Evolutionary conservation across 441 rosid species (phyloP).

Genomic region (Geranium incanum): DNA sequence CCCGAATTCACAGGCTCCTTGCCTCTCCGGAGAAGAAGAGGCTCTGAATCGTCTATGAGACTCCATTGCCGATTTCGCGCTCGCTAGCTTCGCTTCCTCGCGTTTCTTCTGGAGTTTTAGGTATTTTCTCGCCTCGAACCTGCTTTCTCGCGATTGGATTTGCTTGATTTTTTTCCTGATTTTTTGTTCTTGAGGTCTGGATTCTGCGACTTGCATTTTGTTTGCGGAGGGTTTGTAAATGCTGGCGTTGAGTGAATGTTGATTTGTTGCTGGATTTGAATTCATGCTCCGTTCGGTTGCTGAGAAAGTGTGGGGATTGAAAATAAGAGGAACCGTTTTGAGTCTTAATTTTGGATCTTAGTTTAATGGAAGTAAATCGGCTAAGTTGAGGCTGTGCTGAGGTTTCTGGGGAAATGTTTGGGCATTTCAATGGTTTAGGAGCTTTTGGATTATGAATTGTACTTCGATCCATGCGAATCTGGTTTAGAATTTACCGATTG

Average conservation of each 20-base stretch:
- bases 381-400: neutral
- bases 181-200: slow-evolving; percentile 1
- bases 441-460: neutral
- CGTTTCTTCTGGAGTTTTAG: neutral
- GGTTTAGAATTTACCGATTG: neutral
- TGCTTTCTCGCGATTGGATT: neutral
- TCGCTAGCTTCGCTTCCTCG: neutral
- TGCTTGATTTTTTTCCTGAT: neutral
- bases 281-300: slow-evolving; percentile 16
- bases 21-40: slow-evolving; percentile 9
- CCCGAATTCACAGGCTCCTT: slow-evolving; percentile 14
- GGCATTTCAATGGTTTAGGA: neutral
- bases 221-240: neutral
- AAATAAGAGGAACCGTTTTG: neutral
- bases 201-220: neutral
- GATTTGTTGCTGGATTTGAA: neutral
- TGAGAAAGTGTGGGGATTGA: slow-evolving; percentile 6
- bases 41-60: neutral
- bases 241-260: neutral
- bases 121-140: neutral
- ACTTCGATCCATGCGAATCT: slow-evolving; percentile 6
- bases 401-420: neutral
- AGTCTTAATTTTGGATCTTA: neutral
- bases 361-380: neutral
- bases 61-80: neutral